These are phyloP conservation scores for Pseudozyma thailandica DNA, from an alignment of 1,284 basidiomycete species.

Conservation along the genomic window DNA sequence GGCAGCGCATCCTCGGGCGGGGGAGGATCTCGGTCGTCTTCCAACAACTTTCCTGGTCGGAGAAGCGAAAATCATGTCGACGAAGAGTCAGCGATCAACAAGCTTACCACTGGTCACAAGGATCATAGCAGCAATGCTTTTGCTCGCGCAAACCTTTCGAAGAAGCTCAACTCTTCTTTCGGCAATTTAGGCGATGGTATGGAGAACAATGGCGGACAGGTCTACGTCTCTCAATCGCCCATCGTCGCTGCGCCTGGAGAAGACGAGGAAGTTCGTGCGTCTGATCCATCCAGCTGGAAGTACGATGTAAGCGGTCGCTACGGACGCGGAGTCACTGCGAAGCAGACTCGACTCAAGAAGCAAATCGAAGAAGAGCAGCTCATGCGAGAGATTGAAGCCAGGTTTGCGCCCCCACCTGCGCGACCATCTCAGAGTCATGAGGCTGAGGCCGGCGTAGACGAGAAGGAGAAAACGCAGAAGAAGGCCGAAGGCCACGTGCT, in stretches of 20 bases:
- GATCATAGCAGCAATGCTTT: not conserved
- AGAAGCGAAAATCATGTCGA: not conserved
- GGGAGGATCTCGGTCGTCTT: not conserved
- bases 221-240: constrained; percentile 23
- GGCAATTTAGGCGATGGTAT: constrained; percentile 39
- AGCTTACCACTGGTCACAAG: constrained; percentile 9
- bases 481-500: constrained; percentile 1
- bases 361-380: constrained; percentile 38
- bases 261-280: constrained; percentile 12
- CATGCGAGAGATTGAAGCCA: constrained; percentile 21
- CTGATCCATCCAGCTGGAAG: constrained; percentile 37
- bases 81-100: constrained; percentile 22
- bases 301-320: constrained; percentile 40
- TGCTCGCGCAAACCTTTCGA: constrained; percentile 7
- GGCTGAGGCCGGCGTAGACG: not conserved
- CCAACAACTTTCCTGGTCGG: constrained; percentile 9
- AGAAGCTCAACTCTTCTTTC: constrained; percentile 24
- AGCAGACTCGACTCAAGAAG: constrained; percentile 31
- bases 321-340: constrained; percentile 30
- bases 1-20: not conserved
- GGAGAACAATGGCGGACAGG: constrained; percentile 31
- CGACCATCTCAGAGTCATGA: not conserved
- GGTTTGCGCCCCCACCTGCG: constrained; percentile 15
- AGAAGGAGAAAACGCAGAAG: not conserved
- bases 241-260: not conserved